A percentile compares a stretch with the other conserved stretches of the same genome.
These are phyloP conservation scores for Coniella lustricola DNA, from an alignment of 2,329 filamentous ascomycete genomes.

Conservation along the genomic window DNA sequence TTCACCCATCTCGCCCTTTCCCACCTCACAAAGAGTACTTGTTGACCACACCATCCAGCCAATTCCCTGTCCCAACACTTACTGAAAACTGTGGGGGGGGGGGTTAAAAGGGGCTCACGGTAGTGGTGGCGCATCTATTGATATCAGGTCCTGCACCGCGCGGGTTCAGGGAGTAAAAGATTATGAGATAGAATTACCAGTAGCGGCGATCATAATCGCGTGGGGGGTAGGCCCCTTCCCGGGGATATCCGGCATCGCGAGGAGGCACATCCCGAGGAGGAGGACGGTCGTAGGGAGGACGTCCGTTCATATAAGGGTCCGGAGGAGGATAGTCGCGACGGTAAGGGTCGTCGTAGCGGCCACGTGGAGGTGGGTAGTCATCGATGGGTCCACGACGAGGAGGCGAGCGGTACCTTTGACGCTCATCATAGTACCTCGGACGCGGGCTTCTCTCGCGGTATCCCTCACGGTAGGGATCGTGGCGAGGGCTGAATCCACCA, in stretches of 20 bases:
- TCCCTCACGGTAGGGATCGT: conserved; percentile 56
- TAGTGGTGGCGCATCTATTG: conserved; percentile 13
- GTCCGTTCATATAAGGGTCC: conserved; percentile 53
- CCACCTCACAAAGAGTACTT: too few relatives aligned
- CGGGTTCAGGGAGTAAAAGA: conserved; percentile 13
- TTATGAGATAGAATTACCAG: conserved; percentile 32
- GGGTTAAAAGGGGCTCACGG: not conserved
- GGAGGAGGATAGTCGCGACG: conserved; percentile 58
- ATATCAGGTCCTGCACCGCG: conserved; percentile 18
- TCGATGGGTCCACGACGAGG: conserved; percentile 67
- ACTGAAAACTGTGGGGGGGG: too few relatives aligned
- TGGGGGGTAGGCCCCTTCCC: conserved; percentile 39
- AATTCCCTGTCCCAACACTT: too few relatives aligned
- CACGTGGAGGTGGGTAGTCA: conserved; percentile 64
- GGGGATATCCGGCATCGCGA: conserved; percentile 44
- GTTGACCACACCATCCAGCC: too few relatives aligned
- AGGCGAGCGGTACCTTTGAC: conserved; percentile 73
- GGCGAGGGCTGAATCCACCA: conserved; percentile 77
- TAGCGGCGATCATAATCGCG: conserved; percentile 41
- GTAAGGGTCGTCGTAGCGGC: conserved; percentile 72
- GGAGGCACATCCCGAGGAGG: conserved; percentile 42
- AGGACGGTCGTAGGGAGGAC: conserved; percentile 49
- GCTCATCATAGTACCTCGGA: conserved; percentile 80
- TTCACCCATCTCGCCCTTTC: too few relatives aligned
- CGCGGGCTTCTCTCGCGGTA: conserved; percentile 85